Base-by-base conservation (phyloP, 192 early-diverging fungal genomes). In the Coemansia sp. region DNA sequence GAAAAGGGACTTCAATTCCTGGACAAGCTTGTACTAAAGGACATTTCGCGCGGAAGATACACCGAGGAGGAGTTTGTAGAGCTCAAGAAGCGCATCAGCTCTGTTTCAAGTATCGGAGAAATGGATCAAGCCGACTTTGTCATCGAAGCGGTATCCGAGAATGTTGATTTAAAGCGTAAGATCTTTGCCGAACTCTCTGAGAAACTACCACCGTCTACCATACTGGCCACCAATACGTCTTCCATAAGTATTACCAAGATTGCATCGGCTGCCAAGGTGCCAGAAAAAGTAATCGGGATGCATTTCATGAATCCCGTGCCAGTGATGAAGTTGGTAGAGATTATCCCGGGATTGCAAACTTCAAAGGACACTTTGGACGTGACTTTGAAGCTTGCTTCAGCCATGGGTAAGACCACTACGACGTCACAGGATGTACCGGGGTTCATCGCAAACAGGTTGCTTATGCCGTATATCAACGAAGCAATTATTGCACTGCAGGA, bases 381-480 rank as follows among this genome's bases (percentile, higher is more conserved):
- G 6, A 98, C 96, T 19, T 68, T 85, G 61, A 80, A 72, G 3
- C 68, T 98, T 28, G 91, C 93, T 1, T 66, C 80, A 18, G 73
- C 65, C 18, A 94, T 98, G 93, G 91, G 91, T 36, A 98, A 98
- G 80, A 91, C 85, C n/a, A 89, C 85, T 35, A 97, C 96, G 4
- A 64, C 83, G 54, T 84, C 83, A 32, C 77, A 80, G 55, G 96
- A 98, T 77, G 84, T 90, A 40, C 96, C 96, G 13, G 96, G 93
- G 40, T 98, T 98, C 64, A 92, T 98, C 50, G 93, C 96, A 26
- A 98, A 98, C 80, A 80, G 96, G 14, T 53, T 98, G 50, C 77
- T 98, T 64, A 98, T 98, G 93, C 96, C 96, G 29, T 98, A 98
- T 78, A 98, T 98, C 59, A 98, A 98, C 72, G 96, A 98, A 75